Conservation (phyloP, 23 red algal species). For the Gracilaria gracilis region DNA sequence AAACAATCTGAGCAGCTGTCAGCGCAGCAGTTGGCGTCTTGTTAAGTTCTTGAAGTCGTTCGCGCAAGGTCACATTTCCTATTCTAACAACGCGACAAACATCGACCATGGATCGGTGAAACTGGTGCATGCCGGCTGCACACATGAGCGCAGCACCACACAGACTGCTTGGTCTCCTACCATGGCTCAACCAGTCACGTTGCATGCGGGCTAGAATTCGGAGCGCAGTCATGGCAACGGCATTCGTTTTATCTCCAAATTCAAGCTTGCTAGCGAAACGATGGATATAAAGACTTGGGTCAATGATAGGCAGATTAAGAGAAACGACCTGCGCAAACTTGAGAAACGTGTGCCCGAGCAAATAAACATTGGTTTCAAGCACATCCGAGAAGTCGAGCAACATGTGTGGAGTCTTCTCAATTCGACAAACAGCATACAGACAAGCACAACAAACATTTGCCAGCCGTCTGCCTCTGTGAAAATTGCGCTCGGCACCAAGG, state of each 20-base stretch:
- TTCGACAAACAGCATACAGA: constrained; percentile 89
- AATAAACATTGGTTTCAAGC: constrained; percentile 84
- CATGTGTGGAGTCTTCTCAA: constrained; percentile 90
- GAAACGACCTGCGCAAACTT: constrained; percentile 77
- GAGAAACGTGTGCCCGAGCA: constrained; percentile 85
- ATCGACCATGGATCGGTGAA: constrained; percentile 85
- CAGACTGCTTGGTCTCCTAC: constrained; percentile 87
- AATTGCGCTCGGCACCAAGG: constrained; percentile 86
- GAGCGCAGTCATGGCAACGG: constrained; percentile 84
- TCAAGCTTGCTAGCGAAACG: constrained; percentile 89
- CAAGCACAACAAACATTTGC: constrained; percentile 83
- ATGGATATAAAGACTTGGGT: constrained; percentile 96
- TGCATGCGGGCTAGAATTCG: constrained; percentile 91
- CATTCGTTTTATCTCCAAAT: constrained; percentile 74
- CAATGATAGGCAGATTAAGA: constrained; percentile 84
- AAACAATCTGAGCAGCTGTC: constrained; percentile 88
- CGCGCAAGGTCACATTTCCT: constrained; percentile 80
- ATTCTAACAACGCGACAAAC: constrained; percentile 88
- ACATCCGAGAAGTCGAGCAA: constrained; percentile 96
- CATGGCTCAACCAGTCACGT: constrained; percentile 92
- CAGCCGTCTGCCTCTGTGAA: constrained; percentile 87
- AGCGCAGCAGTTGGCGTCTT: constrained; percentile 78
- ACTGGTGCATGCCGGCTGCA: constrained; percentile 90
- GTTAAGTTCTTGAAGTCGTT: constrained; percentile 83
- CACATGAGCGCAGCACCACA: constrained; percentile 93